Percentiles rank a stretch among this genome's conserved stretches.
phyloP scores from a whole-genome alignment of 768 basidiomycete species.

The Amanita fuliginea region DNA sequence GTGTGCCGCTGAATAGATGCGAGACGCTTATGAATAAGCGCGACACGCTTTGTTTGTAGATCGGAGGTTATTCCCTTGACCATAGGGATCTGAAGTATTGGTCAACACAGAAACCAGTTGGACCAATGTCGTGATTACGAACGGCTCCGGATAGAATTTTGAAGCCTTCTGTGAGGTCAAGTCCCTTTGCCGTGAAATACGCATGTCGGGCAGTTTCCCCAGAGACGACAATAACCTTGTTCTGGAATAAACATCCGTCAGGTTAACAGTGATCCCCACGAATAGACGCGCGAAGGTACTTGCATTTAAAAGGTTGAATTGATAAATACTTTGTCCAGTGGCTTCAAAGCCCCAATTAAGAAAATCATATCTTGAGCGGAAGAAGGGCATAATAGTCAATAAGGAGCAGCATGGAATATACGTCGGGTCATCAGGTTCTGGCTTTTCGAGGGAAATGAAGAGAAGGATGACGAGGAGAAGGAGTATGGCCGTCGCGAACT shows the following conservation, averaged over 20 bases:
- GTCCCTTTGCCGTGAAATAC: slow-evolving; percentile 59
- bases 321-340: slow-evolving; percentile 55
- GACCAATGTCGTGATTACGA: slow-evolving; percentile 20
- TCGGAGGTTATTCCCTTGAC: slow-evolving; percentile 66
- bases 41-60: slow-evolving; percentile 48
- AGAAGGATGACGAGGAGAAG: slow-evolving; percentile 34
- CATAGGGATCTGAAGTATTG: slow-evolving; percentile 51
- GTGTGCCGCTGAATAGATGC: slow-evolving; percentile 51
- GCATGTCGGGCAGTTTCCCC: slow-evolving; percentile 59
- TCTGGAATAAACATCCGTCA: slow-evolving; percentile 26
- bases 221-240: slow-evolving; percentile 66
- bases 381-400: slow-evolving; percentile 56
- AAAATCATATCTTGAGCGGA: slow-evolving; percentile 60
- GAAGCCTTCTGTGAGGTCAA: slow-evolving; percentile 74
- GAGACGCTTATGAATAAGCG: slow-evolving; percentile 64
- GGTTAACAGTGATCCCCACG: not conserved
- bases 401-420: slow-evolving; percentile 48
- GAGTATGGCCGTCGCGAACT: slow-evolving; percentile 36
- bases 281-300: slow-evolving; percentile 15
- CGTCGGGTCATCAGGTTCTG: slow-evolving; percentile 39
- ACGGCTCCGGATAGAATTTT: slow-evolving; percentile 72
- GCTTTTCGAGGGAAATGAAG: slow-evolving; percentile 33
- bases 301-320: slow-evolving; percentile 60
- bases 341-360: slow-evolving; percentile 60
- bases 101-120: slow-evolving; percentile 9